A percentile compares a stretch with the other conserved stretches of the same genome.
Conservation (phyloP, 305 asterid species). For the Solanum hybrid region DNA sequence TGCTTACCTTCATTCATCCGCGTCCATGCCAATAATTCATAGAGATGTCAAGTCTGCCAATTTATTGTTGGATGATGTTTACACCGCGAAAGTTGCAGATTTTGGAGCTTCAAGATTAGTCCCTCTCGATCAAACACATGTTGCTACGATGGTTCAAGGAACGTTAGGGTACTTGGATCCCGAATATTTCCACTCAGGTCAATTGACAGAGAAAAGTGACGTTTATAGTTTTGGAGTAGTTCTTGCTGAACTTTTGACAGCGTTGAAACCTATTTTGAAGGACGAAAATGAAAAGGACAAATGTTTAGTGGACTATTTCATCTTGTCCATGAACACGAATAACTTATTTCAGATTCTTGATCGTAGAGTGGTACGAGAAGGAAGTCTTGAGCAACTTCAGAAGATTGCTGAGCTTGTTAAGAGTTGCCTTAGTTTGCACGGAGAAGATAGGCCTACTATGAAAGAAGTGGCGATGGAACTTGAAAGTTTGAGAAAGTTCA, state of each 20-base stretch:
- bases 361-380: conserved; percentile 3
- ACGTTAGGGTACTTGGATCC: neutral
- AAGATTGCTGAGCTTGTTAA: conserved; percentile 12
- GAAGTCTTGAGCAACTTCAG: conserved; percentile 12
- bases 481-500: conserved; percentile 9
- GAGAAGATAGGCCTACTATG: conserved; percentile 19
- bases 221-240: neutral
- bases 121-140: neutral
- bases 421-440: conserved; percentile 8
- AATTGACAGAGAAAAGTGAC: neutral
- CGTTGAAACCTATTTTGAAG: neutral
- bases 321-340: neutral
- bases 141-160: neutral
- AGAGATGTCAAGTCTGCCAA: neutral
- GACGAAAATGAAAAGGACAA: neutral
- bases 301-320: neutral
- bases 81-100: neutral
- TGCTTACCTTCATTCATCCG: neutral
- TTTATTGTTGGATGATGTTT: neutral
- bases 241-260: neutral
- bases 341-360: neutral
- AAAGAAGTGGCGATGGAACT: conserved; percentile 4
- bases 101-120: neutral
- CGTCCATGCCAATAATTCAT: neutral
- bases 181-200: neutral